Conservation (phyloP, 345 rosid genomes). For the Rhodamnia argentea region DNA sequence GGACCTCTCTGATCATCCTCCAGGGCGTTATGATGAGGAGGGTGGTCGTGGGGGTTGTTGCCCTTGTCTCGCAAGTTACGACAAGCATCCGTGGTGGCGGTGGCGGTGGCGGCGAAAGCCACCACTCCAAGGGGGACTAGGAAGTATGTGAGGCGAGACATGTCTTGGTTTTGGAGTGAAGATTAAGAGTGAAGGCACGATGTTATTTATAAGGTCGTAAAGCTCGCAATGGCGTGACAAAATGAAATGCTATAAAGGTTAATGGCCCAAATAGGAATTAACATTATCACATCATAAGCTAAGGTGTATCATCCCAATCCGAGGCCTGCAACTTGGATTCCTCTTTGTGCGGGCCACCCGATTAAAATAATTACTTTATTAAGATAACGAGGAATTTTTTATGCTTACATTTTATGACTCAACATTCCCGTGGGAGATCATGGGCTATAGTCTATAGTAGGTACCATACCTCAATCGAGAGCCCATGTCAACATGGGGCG, state of each 20-base stretch:
- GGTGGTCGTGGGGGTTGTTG: neutral
- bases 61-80: too few species aligned
- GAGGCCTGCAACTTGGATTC: neutral
- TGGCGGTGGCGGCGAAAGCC: neutral
- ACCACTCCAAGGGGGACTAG: neutral
- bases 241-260: neutral
- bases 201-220: neutral
- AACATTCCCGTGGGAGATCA: neutral
- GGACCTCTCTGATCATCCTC: too few species aligned
- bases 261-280: neutral
- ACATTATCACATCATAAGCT: neutral
- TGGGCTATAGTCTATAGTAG: neutral
- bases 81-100: neutral
- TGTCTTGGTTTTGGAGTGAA: neutral
- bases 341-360: neutral
- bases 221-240: neutral
- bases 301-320: neutral
- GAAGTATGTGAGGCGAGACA: neutral
- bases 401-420: neutral
- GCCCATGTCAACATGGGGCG: neutral
- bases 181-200: neutral
- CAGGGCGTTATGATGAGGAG: too few species aligned
- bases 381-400: neutral
- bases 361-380: neutral
- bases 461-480: neutral